Percentiles rank a stretch among this genome's conserved stretches.
phyloP scores from a whole-genome alignment of 1,139 yeast genomes.

The Diutina scorzettiae region DNA sequence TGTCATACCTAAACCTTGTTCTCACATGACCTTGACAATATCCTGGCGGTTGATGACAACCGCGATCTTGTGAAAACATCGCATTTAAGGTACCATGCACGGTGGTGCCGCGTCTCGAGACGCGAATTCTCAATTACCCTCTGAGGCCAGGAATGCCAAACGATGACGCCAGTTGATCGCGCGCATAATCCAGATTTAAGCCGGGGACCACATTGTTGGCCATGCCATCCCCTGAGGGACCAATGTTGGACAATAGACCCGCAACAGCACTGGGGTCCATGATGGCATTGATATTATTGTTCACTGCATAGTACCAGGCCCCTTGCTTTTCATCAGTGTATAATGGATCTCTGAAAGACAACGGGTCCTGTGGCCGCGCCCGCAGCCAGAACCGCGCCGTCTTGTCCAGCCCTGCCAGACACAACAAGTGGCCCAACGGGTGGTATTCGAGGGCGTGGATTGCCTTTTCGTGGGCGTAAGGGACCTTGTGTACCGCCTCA shows the following conservation, averaged over 20 bases:
- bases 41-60: too few species aligned
- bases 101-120: too few species aligned
- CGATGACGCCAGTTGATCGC: neutral
- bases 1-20: too few species aligned
- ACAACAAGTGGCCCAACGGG: slow-evolving; percentile 83
- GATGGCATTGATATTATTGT: slow-evolving; percentile 51
- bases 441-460: slow-evolving; percentile 85
- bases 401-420: slow-evolving; percentile 90
- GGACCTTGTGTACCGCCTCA: slow-evolving; percentile 55
- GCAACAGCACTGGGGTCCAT: slow-evolving; percentile 15
- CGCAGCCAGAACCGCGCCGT: slow-evolving; percentile 94
- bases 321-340: slow-evolving; percentile 62
- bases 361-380: slow-evolving; percentile 81
- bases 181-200: neutral
- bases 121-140: neutral
- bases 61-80: too few species aligned
- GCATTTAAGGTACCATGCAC: too few species aligned
- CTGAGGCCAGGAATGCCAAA: slow-evolving; percentile 2
- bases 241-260: neutral
- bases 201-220: neutral
- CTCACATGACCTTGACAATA: too few species aligned
- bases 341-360: slow-evolving; percentile 71
- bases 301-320: slow-evolving; percentile 63
- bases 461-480: slow-evolving; percentile 90
- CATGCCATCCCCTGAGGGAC: neutral